Conservation (phyloP, 345 rosid species). For the Isatis tinctoria region DNA sequence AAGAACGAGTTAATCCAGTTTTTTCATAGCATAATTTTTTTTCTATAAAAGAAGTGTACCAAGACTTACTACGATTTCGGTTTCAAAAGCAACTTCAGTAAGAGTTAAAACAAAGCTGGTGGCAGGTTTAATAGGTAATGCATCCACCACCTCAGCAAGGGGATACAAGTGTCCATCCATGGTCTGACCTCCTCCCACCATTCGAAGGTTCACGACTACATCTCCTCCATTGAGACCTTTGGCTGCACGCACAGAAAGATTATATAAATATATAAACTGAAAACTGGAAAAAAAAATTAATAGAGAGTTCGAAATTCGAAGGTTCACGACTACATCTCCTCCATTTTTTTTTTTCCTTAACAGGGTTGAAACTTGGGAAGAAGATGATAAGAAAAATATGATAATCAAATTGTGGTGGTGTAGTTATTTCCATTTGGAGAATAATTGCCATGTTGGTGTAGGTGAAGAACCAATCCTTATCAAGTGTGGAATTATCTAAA, state of each 20-base stretch:
- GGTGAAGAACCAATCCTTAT: no score
- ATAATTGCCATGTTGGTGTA: no score
- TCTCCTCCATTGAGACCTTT: neutral
- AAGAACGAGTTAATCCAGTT: neutral
- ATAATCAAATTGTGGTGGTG: no score
- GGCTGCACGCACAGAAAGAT: neutral
- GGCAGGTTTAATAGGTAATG: neutral
- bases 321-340: neutral
- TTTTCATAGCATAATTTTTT: neutral
- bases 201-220: neutral
- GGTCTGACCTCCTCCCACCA: neutral
- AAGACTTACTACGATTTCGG: neutral
- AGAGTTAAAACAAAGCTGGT: neutral
- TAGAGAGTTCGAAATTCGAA: no score
- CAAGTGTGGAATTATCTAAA: no score
- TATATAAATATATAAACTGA: neutral
- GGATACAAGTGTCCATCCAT: neutral
- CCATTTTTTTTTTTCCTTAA: no score
- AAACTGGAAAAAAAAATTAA: no score
- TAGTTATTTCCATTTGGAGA: no score
- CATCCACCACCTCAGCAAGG: neutral
- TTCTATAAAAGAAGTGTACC: neutral
- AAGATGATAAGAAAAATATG: no score
- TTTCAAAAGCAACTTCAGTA: neutral
- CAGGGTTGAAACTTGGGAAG: neutral